Base-by-base conservation (phyloP, 2,329 filamentous ascomycete species). In the Arthroderma uncinatum region DNA sequence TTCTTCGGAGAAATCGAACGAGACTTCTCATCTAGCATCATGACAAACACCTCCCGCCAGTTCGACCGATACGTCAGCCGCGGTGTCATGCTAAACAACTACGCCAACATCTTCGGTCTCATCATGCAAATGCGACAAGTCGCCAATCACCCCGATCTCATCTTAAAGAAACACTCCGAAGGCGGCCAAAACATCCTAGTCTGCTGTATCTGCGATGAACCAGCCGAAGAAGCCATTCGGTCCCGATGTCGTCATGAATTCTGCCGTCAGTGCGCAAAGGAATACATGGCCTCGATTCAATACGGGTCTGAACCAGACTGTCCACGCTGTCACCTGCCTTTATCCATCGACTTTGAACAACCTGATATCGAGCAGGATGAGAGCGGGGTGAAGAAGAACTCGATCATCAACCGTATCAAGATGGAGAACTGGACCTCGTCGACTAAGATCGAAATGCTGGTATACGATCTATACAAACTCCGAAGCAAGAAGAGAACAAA, bases 91-190 rank as follows among this genome's bases (percentile, higher is more conserved):
- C 80, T 98, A 60, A 90, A 97, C 77, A 95, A 96, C 69, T 97
- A 97, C 64, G 93, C 93, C 75, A 98, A 98, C 70, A 97, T 98
- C 62, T 98, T 98, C 66, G 92, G 91, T 67, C 80, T 98, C 57
- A 96, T 98, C 67, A 97, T 97, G 89, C 91, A 95, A 71, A 97
- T 98, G 92, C 86, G 93, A 57, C 93, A 98, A 74, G 89, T 96
- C 25, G 90, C 93, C 6, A 93, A 98, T 63, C 93, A 98, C 68
- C 93, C 93, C 0, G 93, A 98, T 73, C 74, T 98, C 36, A 87
- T 98, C 53, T 74, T 97, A 60, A 94, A 92, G 75, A 96, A 93
- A 74, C 82, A 92, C 61, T 81, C 80, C 2, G 84, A 90, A 63
- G 88, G 87, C 55, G 91, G 91, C 1, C 89, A 95, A 71, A 96